phyloP scores from a whole-genome alignment of 1,284 basidiomycete species.

The Fomitopsis betulina region DNA sequence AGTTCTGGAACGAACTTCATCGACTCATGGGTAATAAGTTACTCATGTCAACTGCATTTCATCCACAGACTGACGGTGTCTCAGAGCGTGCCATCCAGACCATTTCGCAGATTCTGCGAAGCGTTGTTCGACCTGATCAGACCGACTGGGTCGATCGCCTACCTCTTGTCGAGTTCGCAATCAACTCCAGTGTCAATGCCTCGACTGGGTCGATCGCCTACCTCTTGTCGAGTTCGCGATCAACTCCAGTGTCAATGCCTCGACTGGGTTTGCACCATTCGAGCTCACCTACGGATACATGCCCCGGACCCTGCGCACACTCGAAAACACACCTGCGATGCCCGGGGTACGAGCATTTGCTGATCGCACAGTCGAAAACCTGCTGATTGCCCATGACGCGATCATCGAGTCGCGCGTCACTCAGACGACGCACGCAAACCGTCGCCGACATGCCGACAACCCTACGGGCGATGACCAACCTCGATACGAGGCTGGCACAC shows the following conservation, averaged over 20 bases:
- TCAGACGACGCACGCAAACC: slow-evolving; percentile 24
- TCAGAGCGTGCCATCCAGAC: slow-evolving; percentile 23
- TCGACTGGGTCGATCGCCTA: too few species aligned
- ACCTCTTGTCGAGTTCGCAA: slow-evolving; percentile 30
- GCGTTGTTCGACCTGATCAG: slow-evolving; percentile 26
- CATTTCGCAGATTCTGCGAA: slow-evolving; percentile 23
- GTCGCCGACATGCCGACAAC: slow-evolving; percentile 9
- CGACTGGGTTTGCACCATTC: slow-evolving; percentile 33
- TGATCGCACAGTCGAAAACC: slow-evolving; percentile 5
- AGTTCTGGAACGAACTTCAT: slow-evolving; percentile 8
- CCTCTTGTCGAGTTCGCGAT: too few species aligned
- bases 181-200: slow-evolving; percentile 27
- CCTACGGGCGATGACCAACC: slow-evolving; percentile 1
- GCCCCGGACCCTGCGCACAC: slow-evolving; percentile 6
- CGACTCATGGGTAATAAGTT: slow-evolving; percentile 22
- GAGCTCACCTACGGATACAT: slow-evolving; percentile 30
- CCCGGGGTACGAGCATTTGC: slow-evolving; percentile 20
- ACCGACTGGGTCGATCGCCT: slow-evolving; percentile 29
- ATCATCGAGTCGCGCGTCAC: slow-evolving; percentile 17
- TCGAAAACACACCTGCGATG: neutral
- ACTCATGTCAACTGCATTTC: slow-evolving; percentile 28
- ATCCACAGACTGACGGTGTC: slow-evolving; percentile 31
- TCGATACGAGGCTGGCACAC: slow-evolving; percentile 12
- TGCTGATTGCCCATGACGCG: slow-evolving; percentile 21
- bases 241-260: too few species aligned